Evolutionary conservation across 371 early-diverging fungal species (phyloP).

Genomic region (Rhizoclosmatium hyalinum): DNA sequence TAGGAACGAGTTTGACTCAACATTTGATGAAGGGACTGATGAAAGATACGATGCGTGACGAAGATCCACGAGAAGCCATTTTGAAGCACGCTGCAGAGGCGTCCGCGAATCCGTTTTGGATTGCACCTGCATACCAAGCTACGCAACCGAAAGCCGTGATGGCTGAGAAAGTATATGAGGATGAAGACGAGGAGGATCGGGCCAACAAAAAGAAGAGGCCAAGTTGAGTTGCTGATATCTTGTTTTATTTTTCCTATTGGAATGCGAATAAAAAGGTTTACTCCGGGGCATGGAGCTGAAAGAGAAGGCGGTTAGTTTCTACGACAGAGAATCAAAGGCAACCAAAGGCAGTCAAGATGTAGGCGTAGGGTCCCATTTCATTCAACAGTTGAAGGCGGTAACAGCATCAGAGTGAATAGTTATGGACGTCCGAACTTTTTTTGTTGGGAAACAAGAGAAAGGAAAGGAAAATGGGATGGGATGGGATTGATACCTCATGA

Average conservation of each 20-base stretch:
- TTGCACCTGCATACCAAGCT: conserved; percentile 84
- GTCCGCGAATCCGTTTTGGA: conserved; percentile 81
- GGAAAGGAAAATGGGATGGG: not conserved
- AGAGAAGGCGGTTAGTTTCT: too few relatives aligned
- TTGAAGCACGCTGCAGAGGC: conserved; percentile 87
- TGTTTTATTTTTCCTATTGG: not conserved
- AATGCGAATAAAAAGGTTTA: not conserved
- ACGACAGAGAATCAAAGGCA: too few relatives aligned
- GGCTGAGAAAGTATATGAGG: conserved; percentile 70
- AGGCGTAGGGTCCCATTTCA: too few relatives aligned
- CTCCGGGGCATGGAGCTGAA: not conserved
- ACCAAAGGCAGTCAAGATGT: too few relatives aligned
- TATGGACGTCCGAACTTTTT: not conserved
- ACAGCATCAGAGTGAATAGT: too few relatives aligned
- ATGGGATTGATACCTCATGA: conserved; percentile 75
- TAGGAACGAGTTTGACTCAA: conserved; percentile 83
- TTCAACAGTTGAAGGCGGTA: too few relatives aligned
- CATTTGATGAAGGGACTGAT: conserved; percentile 81
- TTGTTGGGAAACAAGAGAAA: not conserved
- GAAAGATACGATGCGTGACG: conserved; percentile 85
- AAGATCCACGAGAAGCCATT: conserved; percentile 95
- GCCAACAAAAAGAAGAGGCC: conserved; percentile 53
- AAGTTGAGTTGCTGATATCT: conserved; percentile 16
- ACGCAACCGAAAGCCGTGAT: conserved; percentile 84
- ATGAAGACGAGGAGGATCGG: conserved; percentile 61